These are phyloP conservation scores for Dictyostelium purpureum DNA, from an alignment of 78 protist genomes.

Conservation along the genomic window DNA sequence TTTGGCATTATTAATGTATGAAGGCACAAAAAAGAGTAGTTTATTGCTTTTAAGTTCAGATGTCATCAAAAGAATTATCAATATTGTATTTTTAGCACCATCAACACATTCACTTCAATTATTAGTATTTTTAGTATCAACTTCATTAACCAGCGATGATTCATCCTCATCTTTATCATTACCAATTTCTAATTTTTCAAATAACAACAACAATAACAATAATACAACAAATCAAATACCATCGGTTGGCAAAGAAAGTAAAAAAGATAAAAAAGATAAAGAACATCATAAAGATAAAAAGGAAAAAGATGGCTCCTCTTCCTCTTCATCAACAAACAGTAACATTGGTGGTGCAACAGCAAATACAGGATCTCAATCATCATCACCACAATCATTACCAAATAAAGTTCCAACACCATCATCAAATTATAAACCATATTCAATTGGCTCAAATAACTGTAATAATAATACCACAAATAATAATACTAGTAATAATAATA, in stretches of 20 bases:
- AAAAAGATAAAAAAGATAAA: not conserved
- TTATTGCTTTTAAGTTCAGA: not conserved
- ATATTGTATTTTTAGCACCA: constrained; percentile 42
- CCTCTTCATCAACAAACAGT: not conserved
- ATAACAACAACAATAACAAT: not conserved
- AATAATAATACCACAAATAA: not conserved
- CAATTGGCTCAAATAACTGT: too few relatives aligned
- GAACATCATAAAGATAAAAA: not conserved
- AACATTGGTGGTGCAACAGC: not conserved
- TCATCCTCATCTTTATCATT: not conserved
- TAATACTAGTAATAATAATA: not conserved
- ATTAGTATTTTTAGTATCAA: constrained; percentile 19
- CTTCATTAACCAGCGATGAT: not conserved
- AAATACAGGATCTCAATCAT: not conserved
- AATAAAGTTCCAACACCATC: not conserved
- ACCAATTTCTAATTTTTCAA: not conserved
- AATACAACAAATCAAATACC: not conserved
- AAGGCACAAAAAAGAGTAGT: not conserved
- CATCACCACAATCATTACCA: not conserved
- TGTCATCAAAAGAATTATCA: constrained; percentile 12
- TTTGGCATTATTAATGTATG: not conserved
- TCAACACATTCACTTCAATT: constrained; percentile 5
- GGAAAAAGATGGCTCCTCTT: not conserved
- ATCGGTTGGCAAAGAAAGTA: not conserved
- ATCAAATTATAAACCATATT: too few relatives aligned